Conservation (phyloP, 1,139 yeast species). For the Hyphopichia burtonii region DNA sequence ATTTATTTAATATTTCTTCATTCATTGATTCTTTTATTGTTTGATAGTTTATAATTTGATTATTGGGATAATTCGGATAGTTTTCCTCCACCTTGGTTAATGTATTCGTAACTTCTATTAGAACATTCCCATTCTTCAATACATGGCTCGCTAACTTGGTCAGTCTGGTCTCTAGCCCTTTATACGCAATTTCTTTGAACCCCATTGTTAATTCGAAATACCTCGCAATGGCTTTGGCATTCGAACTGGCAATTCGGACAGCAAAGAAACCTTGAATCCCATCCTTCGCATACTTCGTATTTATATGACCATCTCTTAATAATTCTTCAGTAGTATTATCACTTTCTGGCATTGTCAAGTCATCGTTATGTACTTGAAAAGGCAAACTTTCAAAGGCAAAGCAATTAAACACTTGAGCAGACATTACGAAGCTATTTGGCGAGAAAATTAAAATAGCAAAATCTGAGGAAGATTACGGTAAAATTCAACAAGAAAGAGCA, state of each 20-base stretch:
- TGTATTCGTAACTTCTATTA: slow-evolving; percentile 46
- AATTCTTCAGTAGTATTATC: slow-evolving; percentile 15
- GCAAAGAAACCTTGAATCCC: slow-evolving; percentile 35
- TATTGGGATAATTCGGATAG: not conserved
- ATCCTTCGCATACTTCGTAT: slow-evolving; percentile 23
- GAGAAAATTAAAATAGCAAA: too few species aligned
- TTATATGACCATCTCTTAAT: slow-evolving; percentile 20
- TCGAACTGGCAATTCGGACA: slow-evolving; percentile 41
- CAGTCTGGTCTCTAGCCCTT: slow-evolving; percentile 69
- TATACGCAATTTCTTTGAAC: slow-evolving; percentile 59
- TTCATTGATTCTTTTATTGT: not conserved
- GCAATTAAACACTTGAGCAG: slow-evolving; percentile 6
- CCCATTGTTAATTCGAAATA: slow-evolving; percentile 60
- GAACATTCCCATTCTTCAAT: slow-evolving; percentile 54
- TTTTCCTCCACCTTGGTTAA: slow-evolving; percentile 12
- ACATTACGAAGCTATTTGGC: not conserved
- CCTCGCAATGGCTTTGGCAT: slow-evolving; percentile 63
- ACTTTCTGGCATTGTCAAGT: not conserved
- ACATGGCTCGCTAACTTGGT: slow-evolving; percentile 59
- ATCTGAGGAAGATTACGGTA: too few species aligned
- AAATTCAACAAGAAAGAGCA: too few species aligned
- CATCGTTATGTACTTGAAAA: not conserved
- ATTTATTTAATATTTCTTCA: not conserved
- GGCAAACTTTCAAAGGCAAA: not conserved
- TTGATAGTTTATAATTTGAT: not conserved